Conservation (phyloP, 73 alveolate species). For the Uronychia binucleata region DNA sequence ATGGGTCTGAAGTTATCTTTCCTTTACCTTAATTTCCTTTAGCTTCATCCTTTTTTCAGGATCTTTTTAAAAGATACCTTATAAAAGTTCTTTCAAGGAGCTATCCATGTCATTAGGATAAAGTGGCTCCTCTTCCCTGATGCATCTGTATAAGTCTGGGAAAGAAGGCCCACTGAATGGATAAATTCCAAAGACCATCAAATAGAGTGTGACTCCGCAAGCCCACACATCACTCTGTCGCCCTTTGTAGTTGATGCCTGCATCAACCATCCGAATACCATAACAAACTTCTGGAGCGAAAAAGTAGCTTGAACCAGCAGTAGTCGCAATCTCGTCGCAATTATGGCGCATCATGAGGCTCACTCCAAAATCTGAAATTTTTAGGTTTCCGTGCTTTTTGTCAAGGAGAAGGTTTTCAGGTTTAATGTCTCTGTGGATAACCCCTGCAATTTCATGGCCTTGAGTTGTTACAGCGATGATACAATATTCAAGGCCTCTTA, state of each 20-base stretch:
- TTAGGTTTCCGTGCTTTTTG: constrained; percentile 61
- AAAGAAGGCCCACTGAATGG: constrained; percentile 29
- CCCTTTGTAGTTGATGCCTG: constrained; percentile 35
- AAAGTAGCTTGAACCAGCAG: constrained; percentile 60
- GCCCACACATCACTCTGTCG: constrained; percentile 67
- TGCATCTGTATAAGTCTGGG: constrained; percentile 27
- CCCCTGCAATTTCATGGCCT: constrained; percentile 53
- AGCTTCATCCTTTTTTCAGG: not conserved
- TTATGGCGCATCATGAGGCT: constrained; percentile 26
- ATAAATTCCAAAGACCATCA: constrained; percentile 25
- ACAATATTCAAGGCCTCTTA: constrained; percentile 51
- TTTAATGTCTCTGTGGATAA: constrained; percentile 86
- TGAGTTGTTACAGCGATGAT: too few species aligned
- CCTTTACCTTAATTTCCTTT: not conserved
- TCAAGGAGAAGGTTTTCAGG: constrained; percentile 82
- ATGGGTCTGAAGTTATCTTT: not conserved
- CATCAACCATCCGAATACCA: not conserved
- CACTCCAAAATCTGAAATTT: constrained; percentile 84
- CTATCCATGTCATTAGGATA: not conserved
- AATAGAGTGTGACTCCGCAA: constrained; percentile 54
- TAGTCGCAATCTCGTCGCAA: constrained; percentile 42
- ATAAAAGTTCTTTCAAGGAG: not conserved
- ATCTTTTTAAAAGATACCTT: not conserved
- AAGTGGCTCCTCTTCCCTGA: not conserved
- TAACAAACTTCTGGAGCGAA: constrained; percentile 62